Base-by-base conservation (phyloP, 2,329 filamentous ascomycete species). In the Ophiostoma sp. region DNA sequence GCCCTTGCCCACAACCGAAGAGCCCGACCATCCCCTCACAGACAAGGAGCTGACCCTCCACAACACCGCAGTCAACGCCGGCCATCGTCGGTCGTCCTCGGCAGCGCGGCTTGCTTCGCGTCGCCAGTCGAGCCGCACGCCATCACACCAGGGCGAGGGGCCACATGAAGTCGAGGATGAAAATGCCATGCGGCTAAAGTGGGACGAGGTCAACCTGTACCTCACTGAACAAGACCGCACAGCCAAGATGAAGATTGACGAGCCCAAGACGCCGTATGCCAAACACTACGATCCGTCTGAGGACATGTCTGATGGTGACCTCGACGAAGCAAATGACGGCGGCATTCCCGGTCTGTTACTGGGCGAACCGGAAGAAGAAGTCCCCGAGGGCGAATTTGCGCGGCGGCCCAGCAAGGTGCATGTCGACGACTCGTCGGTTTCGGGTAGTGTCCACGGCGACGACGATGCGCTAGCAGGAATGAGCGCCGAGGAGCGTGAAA, bases 131-230 rank as follows among this genome's bases (percentile, higher is more conserved):
- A 80, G 80, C 72, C 80, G 80, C 72, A 80, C 82, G 72, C 79
- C 81, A 67, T 82, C 82, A 70, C 80, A 83, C 72, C 80, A 82
- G 68, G 78, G 76, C 71, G 67, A 39, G 33, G 57, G 11, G 11
- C 6, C 52, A 4, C 13, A 23, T 35, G 31, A 27, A 2, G n/a
- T 1, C 65, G 48, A 66, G 23, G 85, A 87, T 68, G 85, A 88
- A 67, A 84, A 83, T 71, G 89, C 86, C 71, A 90, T 91, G 73
- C 89, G 93, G 73, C 85, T 99, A 75, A 97, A 97, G 82, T 99
- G 95, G 95, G 95, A 99, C 79, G 95, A 99, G 83, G 95, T 92
- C 65, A 99, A 99, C 78, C 86, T 99, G 41, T 99, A 97, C 81
- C 86, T 99, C 69, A 95, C 95, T 8, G 95, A 99, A 82, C 94